Evolutionary conservation across 164 flowering plant genomes (phyloP).

Genomic region (Buxus sempervirens): DNA sequence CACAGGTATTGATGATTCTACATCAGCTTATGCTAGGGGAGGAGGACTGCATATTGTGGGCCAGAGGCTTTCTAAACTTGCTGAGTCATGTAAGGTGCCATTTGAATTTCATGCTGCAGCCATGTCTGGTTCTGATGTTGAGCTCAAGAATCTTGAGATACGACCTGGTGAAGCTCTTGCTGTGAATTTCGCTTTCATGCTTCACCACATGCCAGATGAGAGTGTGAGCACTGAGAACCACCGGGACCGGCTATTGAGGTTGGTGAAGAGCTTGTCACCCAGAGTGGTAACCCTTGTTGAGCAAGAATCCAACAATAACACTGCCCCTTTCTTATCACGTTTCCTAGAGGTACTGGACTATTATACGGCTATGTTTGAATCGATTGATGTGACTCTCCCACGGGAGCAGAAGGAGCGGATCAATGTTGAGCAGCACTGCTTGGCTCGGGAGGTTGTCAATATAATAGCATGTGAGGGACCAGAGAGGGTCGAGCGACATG

Average conservation of each 20-base stretch:
- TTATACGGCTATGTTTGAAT: constrained; percentile 68
- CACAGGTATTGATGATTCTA: constrained; percentile 72
- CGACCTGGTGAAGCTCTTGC: constrained; percentile 65
- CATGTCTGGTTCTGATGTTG: constrained; percentile 41
- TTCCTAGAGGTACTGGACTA: constrained; percentile 57
- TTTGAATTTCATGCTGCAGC: constrained; percentile 59
- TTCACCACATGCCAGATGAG: constrained; percentile 85
- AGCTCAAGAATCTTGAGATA: constrained; percentile 36
- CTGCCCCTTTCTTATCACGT: constrained; percentile 57
- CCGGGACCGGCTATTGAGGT: constrained; percentile 61
- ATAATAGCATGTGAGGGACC: constrained; percentile 75
- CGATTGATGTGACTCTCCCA: constrained; percentile 59
- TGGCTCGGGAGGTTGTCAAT: constrained; percentile 76
- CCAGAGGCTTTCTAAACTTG: constrained; percentile 47
- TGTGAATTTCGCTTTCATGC: constrained; percentile 62
- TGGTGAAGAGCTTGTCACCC: constrained; percentile 68
- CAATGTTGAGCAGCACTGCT: constrained; percentile 74
- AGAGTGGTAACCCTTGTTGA: constrained; percentile 83
- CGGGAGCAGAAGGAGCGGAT: constrained; percentile 65
- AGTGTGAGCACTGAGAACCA: constrained; percentile 65
- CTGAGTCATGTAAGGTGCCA: constrained; percentile 57
- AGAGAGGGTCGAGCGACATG: constrained; percentile 81
- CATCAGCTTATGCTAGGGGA: constrained; percentile 60
- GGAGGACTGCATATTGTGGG: constrained; percentile 75
- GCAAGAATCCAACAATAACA: constrained; percentile 71